Base-by-base conservation (phyloP, 257 asterid genomes). In the Ballota nigra region DNA sequence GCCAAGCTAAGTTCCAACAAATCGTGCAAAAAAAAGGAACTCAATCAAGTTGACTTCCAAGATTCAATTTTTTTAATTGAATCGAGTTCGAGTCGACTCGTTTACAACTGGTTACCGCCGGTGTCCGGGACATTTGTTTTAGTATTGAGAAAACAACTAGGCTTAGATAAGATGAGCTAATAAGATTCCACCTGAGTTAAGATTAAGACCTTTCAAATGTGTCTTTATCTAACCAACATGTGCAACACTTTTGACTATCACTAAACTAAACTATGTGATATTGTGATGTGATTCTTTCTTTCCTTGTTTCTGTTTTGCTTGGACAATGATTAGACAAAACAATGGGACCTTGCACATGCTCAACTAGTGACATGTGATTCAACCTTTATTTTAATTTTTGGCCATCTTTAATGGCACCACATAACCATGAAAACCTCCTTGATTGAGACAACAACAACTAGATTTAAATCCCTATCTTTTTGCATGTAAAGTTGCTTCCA, bases 271-370 rank as follows among this genome's bases (percentile, higher is more conserved):
- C 28, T 1, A 19, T 5, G 22, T 47, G 22, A 53, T 22, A 18
- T 19, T 53, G 60, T 53, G 60, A 8, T 53, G 60, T 53, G 60
- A 53, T 71, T 33, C 66, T 56, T 55, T 53, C 70, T 31, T 66
- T 72, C 38, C n/a, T 6, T 59, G 8, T n/a, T 4, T 74, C 58
- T 78, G 55, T 62, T 70, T 77, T 65, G 22, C 68, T 74, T 20
- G 13, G 29, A 58, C 75, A 86, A 86, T 83, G 86, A 80, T 83
- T 80, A 79, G 83, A 73, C 79, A 75, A 75, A 77, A 68, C 72
- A 70, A 81, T 76, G 86, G 86, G 84, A 16, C 87, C 79, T 83
- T 80, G 89, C 86, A 86, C 89, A 81, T 83, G 88, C 70, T 68
- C 69, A 78, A 15, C 78, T 74, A 75, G 77, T 69, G 80, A 79